These are phyloP conservation scores for Cordia subcordata DNA, from an alignment of 257 asterid species.

Conservation along the genomic window DNA sequence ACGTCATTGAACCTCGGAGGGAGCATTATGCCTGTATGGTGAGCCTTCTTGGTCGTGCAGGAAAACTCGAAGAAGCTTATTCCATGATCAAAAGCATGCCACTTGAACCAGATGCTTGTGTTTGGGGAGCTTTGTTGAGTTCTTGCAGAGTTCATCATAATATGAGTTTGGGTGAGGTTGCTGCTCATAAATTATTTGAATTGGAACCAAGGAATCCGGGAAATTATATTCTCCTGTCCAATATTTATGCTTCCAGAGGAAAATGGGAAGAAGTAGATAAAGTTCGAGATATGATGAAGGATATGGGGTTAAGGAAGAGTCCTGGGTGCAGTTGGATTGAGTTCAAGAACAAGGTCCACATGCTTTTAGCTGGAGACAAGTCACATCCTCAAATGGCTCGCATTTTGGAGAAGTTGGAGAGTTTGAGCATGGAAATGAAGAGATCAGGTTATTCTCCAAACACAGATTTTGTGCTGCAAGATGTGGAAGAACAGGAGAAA, in stretches of 20 bases:
- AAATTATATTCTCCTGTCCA: constrained; percentile 69
- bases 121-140: constrained; percentile 89
- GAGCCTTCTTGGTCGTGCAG: constrained; percentile 84
- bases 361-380: constrained; percentile 86
- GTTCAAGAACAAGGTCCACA: constrained; percentile 71
- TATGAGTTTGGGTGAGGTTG: constrained; percentile 65
- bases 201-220: constrained; percentile 81
- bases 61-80: constrained; percentile 79
- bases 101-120: constrained; percentile 78
- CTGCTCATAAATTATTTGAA: constrained; percentile 66
- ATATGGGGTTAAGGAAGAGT: constrained; percentile 64
- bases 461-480: constrained; percentile 71
- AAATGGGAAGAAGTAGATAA: constrained; percentile 67
- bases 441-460: constrained; percentile 57
- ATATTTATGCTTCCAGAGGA: constrained; percentile 79
- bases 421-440: constrained; percentile 67
- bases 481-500: constrained; percentile 93
- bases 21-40: constrained; percentile 91
- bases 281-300: constrained; percentile 66
- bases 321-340: constrained; percentile 99
- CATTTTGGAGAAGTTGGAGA: constrained; percentile 48
- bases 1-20: constrained; percentile 54
- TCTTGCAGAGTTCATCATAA: constrained; percentile 73
- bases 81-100: constrained; percentile 64
- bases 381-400: constrained; percentile 73